Evolutionary conservation across 306 rosid species (phyloP).

Genomic region (Mucuna pruriens): DNA sequence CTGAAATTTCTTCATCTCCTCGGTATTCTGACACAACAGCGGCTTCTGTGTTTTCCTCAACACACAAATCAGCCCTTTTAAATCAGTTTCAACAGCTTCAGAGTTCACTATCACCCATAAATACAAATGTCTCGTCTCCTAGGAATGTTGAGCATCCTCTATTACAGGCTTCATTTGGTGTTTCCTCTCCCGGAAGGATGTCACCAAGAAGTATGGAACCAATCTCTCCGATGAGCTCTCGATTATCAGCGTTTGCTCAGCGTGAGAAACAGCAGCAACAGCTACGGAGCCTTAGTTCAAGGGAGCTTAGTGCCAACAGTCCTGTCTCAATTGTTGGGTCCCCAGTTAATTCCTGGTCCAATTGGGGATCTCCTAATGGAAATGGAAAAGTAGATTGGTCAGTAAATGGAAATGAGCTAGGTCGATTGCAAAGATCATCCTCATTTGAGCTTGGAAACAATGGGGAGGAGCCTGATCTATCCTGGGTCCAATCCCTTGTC

Average conservation of each 20-base stretch:
- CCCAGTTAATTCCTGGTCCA: constrained; percentile 70
- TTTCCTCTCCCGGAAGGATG: constrained; percentile 88
- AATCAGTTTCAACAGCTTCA: constrained; percentile 90
- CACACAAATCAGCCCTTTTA: constrained; percentile 72
- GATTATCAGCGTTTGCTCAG: constrained; percentile 62
- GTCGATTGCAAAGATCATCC: constrained; percentile 53
- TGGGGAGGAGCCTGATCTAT: constrained; percentile 85
- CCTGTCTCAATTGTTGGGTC: constrained; percentile 65
- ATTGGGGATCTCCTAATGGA: constrained; percentile 85
- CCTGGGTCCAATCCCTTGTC: constrained; percentile 90
- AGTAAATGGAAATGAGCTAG: constrained; percentile 59
- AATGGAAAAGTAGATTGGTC: constrained; percentile 81
- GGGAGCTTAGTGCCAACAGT: constrained; percentile 68
- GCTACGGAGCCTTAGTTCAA: constrained; percentile 70
- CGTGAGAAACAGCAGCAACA: constrained; percentile 74
- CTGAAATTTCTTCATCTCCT: constrained; percentile 78
- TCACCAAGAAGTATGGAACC: constrained; percentile 82
- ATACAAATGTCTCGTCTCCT: constrained; percentile 71
- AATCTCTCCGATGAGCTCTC: constrained; percentile 75
- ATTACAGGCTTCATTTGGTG: constrained; percentile 66
- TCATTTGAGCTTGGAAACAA: constrained; percentile 66
- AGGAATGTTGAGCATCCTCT: constrained; percentile 70
- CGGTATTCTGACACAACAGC: constrained; percentile 70
- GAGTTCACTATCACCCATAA: constrained; percentile 73
- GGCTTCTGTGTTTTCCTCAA: constrained; percentile 73